A percentile compares a stretch with the other conserved stretches of the same genome.
Evolutionary conservation across 208 protist species (phyloP).

Genomic region (Crithidia bombi): DNA sequence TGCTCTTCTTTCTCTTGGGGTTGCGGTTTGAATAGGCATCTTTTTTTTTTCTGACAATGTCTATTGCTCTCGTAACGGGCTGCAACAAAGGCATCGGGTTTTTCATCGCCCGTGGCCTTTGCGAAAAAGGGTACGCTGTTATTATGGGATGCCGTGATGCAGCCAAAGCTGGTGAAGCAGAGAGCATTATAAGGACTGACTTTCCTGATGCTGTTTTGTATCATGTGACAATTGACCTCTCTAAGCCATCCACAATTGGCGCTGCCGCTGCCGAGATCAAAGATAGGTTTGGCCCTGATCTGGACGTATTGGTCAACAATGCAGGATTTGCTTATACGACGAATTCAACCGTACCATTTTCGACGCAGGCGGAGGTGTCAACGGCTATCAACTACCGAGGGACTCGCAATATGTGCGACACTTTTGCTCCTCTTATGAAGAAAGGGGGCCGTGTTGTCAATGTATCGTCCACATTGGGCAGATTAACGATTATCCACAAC

Average conservation of each 20-base stretch:
- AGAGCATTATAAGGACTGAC: slow-evolving; percentile 18
- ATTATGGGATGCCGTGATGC: slow-evolving; percentile 43
- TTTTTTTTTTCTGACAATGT: slow-evolving; percentile 9
- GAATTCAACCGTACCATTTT: slow-evolving; percentile 34
- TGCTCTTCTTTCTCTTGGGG: not conserved
- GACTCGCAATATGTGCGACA: slow-evolving; percentile 29
- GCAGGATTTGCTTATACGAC: slow-evolving; percentile 41
- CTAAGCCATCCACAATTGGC: slow-evolving; percentile 9
- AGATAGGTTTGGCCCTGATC: slow-evolving; percentile 16
- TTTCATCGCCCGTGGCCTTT: slow-evolving; percentile 39
- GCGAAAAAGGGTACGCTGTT: slow-evolving; percentile 28
- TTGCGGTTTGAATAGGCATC: not conserved
- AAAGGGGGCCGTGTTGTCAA: slow-evolving; percentile 40
- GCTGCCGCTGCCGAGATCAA: slow-evolving; percentile 26
- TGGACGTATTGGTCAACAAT: slow-evolving; percentile 56
- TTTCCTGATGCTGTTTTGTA: slow-evolving; percentile 9
- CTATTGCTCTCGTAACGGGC: slow-evolving; percentile 35
- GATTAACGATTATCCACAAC: slow-evolving; percentile 26
- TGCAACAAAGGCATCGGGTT: slow-evolving; percentile 43
- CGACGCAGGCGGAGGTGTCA: slow-evolving; percentile 34
- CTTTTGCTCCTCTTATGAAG: slow-evolving; percentile 38
- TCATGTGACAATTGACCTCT: slow-evolving; percentile 28
- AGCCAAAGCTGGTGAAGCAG: slow-evolving; percentile 15
- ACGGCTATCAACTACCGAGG: slow-evolving; percentile 40
- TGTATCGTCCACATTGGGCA: slow-evolving; percentile 30